Evolutionary conservation across 2,329 filamentous ascomycete genomes (phyloP).

Genomic region (Bertia moriformis): DNA sequence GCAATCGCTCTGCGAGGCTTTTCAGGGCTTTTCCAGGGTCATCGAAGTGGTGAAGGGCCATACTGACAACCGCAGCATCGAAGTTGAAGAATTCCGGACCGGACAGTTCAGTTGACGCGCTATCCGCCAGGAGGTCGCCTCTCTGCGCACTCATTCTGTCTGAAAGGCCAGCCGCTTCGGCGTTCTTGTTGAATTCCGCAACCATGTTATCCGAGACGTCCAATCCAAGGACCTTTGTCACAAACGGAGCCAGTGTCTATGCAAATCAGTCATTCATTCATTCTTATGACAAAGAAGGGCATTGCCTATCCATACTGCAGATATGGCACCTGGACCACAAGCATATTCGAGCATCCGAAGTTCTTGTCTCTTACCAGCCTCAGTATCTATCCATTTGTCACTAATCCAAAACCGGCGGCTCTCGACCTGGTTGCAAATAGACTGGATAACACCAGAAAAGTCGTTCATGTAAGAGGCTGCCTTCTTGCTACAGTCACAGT

Average conservation of each 20-base stretch:
- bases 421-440: neutral
- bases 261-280: neutral
- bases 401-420: neutral
- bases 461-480: neutral
- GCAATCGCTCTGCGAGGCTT: neutral
- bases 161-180: neutral
- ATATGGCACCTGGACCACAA: neutral
- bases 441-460: neutral
- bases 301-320: neutral
- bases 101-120: neutral
- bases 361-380: neutral
- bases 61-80: neutral
- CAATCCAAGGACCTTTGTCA: neutral
- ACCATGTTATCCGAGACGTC: neutral
- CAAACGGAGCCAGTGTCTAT: neutral
- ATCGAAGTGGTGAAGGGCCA: constrained; percentile 1
- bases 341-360: neutral
- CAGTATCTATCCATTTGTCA: neutral
- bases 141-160: neutral
- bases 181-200: neutral
- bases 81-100: neutral
- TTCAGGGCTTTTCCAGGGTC: neutral
- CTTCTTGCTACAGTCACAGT: too few relatives aligned
- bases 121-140: neutral
- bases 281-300: too few relatives aligned